Conservation (phyloP, 2,329 filamentous ascomycete species). For the Beauveria sp. region DNA sequence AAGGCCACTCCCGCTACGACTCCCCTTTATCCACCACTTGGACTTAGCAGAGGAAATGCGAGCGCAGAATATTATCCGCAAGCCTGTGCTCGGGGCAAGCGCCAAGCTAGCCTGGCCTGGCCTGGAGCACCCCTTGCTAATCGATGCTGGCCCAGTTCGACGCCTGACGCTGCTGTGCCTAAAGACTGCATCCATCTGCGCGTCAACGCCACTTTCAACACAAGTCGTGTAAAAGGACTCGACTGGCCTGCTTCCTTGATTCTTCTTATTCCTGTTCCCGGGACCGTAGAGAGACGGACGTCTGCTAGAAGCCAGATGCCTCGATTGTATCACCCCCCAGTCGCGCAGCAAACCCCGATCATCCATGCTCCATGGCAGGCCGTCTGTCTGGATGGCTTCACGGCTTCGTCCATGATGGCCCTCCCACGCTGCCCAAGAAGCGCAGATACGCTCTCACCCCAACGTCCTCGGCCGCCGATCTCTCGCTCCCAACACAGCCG, state of each 20-base stretch:
- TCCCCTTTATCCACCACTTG: not conserved
- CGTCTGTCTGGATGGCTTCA: slow-evolving; percentile 4
- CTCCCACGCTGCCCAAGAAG: not conserved
- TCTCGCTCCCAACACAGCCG: not conserved
- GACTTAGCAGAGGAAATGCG: not conserved
- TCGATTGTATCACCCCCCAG: not conserved
- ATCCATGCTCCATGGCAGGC: not conserved
- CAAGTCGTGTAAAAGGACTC: slow-evolving; percentile 4
- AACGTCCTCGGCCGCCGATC: not conserved
- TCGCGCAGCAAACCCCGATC: not conserved
- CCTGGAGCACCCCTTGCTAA: not conserved
- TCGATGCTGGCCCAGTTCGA: not conserved
- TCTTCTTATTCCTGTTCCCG: not conserved
- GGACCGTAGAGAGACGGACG: not conserved
- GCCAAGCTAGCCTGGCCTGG: not conserved
- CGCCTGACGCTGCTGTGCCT: slow-evolving; percentile 2
- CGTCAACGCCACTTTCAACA: not conserved
- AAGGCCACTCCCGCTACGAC: not conserved
- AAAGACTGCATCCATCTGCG: slow-evolving; percentile 1
- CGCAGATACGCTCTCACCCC: slow-evolving; percentile 1
- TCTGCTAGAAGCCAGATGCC: not conserved
- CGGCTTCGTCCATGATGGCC: slow-evolving; percentile 7
- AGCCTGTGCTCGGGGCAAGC: not conserved
- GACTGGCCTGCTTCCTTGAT: not conserved
- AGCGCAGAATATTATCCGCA: not conserved